These are phyloP conservation scores for Tuber melanosporum DNA, from an alignment of 495 filamentous ascomycete genomes.

Conservation along the genomic window DNA sequence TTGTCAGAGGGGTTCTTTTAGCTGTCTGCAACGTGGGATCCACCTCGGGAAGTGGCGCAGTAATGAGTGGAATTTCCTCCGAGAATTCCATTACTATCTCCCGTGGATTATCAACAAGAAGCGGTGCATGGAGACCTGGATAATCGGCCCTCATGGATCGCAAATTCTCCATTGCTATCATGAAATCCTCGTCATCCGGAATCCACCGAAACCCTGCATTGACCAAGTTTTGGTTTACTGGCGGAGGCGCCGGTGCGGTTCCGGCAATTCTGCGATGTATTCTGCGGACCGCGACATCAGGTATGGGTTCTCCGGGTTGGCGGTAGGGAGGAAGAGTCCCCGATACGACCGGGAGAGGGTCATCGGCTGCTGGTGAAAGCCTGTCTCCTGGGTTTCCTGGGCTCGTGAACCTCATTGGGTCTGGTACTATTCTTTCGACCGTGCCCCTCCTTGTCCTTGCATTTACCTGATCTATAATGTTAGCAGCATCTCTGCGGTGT, in stretches of 20 bases:
- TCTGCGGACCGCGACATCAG: background rate
- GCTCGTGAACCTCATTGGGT: accelerated
- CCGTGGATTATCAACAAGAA: slow-evolving; percentile 11
- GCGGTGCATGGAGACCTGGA: slow-evolving; percentile 22
- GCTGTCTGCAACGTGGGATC: slow-evolving; percentile 3
- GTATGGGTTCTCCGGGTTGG: background rate
- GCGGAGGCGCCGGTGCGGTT: background rate
- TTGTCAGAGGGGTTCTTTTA: slow-evolving; percentile 8
- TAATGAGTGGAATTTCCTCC: slow-evolving; percentile 17
- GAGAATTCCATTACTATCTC: slow-evolving; percentile 17
- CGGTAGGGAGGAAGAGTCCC: background rate
- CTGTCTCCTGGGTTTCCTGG: accelerated
- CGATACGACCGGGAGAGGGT: background rate
- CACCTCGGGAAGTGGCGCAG: slow-evolving; percentile 9
- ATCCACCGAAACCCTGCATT: background rate
- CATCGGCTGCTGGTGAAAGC: background rate
- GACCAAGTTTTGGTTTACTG: background rate
- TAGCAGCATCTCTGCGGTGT: background rate
- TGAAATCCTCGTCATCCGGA: background rate
- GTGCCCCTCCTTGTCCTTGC: background rate
- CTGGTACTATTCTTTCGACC: background rate
- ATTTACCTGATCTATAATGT: background rate
- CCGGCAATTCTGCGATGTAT: too few species aligned
- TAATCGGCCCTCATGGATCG: slow-evolving; percentile 4
- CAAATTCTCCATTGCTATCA: background rate